phyloP scores from a whole-genome alignment of 2,329 filamentous ascomycete genomes.

The Cladosporium sp. region DNA sequence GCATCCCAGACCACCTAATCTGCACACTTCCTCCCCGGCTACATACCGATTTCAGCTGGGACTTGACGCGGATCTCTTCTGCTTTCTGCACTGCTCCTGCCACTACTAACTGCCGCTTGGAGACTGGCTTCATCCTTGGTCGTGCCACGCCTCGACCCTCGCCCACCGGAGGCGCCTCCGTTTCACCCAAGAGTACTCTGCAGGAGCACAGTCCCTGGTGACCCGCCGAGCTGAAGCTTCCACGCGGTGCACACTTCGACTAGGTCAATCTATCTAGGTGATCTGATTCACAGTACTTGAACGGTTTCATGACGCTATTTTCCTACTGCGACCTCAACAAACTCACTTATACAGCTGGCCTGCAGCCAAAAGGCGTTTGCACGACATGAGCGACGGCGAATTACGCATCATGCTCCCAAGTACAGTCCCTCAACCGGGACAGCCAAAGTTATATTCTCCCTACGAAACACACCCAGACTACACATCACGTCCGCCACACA shows the following conservation, averaged over 20 bases:
- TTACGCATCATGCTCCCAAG: constrained; percentile 8
- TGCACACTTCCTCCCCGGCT: constrained; percentile 1
- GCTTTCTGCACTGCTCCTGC: constrained; percentile 1
- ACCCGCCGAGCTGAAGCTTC: constrained; percentile 2
- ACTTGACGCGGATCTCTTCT: neutral
- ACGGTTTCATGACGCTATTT: constrained; percentile 1
- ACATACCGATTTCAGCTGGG: neutral
- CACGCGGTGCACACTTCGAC: neutral
- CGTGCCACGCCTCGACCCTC: neutral
- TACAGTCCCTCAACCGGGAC: constrained; percentile 2
- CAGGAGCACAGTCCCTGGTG: neutral
- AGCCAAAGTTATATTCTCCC: constrained; percentile 3
- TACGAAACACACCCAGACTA: constrained; percentile 6
- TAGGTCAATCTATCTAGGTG: neutral
- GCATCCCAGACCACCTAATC: neutral
- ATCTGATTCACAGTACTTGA: neutral
- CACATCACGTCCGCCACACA: neutral
- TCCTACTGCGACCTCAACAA: neutral
- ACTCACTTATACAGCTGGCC: neutral
- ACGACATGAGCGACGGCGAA: constrained; percentile 9
- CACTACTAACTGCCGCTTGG: neutral
- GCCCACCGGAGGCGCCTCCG: constrained; percentile 4
- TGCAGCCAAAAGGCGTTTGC: too few relatives aligned
- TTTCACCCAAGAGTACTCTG: neutral
- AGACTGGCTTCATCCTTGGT: neutral